A percentile compares a stretch with the other conserved stretches of the same genome.
phyloP scores from a whole-genome alignment of 208 protist genomes.

The Trypanosoma vivax region DNA sequence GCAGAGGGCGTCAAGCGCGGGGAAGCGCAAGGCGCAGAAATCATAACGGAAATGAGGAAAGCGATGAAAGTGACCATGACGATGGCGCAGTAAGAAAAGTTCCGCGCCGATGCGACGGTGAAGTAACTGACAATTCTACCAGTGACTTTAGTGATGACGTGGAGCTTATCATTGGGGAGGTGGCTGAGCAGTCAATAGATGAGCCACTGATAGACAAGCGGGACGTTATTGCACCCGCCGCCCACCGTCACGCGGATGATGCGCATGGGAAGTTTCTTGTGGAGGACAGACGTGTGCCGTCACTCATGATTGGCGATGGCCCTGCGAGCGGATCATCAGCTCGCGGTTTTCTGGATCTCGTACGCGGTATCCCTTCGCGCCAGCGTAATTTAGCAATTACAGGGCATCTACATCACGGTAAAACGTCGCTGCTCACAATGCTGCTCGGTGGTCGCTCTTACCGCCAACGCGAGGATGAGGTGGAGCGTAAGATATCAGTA shows the following conservation, averaged over 20 bases:
- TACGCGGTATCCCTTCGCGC: constrained; percentile 54
- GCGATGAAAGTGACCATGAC: neutral
- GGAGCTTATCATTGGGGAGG: constrained; percentile 77
- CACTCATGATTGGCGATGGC: constrained; percentile 19
- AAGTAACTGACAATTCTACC: neutral
- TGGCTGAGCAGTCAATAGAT: constrained; percentile 44
- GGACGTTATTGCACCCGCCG: constrained; percentile 18
- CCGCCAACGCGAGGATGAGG: constrained; percentile 50
- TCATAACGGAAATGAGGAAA: neutral
- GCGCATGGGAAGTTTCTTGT: constrained; percentile 30
- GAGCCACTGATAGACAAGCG: constrained; percentile 53
- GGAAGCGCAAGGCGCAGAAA: no score
- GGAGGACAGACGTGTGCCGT: constrained; percentile 23
- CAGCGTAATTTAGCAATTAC: constrained; percentile 93
- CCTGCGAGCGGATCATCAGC: neutral
- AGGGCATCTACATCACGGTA: constrained; percentile 96
- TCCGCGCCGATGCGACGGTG: neutral
- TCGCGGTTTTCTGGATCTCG: constrained; percentile 35
- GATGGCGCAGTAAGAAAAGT: neutral
- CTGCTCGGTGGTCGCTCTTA: constrained; percentile 38
- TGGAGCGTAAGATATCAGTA: constrained; percentile 51
- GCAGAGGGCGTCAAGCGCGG: neutral
- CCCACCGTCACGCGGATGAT: neutral
- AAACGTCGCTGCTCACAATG: constrained; percentile 94
- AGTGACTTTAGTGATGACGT: constrained; percentile 73